phyloP scores from a whole-genome alignment of 495 filamentous ascomycete species.

The Choiromyces venosus region DNA sequence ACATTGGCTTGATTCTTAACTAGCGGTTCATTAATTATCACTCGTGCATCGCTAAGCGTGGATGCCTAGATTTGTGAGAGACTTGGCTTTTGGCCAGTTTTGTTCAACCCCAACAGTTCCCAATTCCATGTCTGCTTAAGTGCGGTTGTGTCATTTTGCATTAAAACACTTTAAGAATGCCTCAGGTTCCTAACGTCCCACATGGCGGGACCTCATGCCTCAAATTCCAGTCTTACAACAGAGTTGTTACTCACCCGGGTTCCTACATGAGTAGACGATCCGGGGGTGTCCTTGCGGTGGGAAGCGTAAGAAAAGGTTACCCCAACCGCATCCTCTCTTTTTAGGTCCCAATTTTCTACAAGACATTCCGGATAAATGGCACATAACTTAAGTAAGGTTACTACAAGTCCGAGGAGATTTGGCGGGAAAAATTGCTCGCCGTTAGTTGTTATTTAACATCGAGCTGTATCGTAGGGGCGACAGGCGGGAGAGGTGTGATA shows the following conservation, averaged over 20 bases:
- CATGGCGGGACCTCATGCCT: not conserved
- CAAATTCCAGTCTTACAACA: not conserved
- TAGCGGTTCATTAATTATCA: not conserved
- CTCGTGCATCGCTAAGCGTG: not conserved
- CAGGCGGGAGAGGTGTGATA: too few relatives aligned
- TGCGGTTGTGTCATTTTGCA: not conserved
- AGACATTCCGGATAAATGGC: not conserved
- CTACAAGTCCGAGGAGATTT: not conserved
- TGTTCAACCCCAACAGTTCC: not conserved
- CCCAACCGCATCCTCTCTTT: not conserved
- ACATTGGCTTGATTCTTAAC: not conserved
- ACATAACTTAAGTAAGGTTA: not conserved
- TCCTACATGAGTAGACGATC: not conserved
- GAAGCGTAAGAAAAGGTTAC: not conserved
- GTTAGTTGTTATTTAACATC: too few relatives aligned
- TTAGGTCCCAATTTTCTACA: not conserved
- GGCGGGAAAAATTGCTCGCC: too few relatives aligned
- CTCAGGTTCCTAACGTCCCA: not conserved
- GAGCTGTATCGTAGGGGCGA: too few relatives aligned
- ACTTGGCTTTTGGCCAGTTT: not conserved
- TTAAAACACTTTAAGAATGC: not conserved
- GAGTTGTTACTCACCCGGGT: not conserved
- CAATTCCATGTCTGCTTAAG: not conserved
- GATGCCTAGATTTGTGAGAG: not conserved
- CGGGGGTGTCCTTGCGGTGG: not conserved